Evolutionary conservation across 176 grass and related monocot species (phyloP), one percentile per base, ranked within the genome.

Genomic region (Stipa capillata): DNA sequence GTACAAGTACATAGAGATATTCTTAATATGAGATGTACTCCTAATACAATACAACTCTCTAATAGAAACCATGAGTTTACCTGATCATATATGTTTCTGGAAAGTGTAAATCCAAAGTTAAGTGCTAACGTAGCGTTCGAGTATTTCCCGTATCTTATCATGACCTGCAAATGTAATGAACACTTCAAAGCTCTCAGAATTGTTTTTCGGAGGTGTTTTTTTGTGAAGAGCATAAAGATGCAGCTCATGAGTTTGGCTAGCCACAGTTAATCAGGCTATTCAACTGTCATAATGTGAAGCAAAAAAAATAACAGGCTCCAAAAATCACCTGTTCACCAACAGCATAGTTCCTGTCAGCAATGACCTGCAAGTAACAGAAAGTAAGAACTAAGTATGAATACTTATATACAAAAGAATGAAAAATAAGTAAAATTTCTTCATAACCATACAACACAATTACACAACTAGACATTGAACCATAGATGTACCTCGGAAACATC

Each of bases 21-120:
- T n/a, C n/a, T n/a, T n/a, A n/a, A n/a, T n/a, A n/a, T n/a, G n/a
- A n/a, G n/a, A n/a, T n/a, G n/a, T n/a, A n/a, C n/a, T n/a, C n/a
- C n/a, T n/a, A n/a, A n/a, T n/a, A n/a, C n/a, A n/a, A n/a, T n/a
- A n/a, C n/a, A n/a, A n/a, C n/a, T n/a, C n/a, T n/a, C n/a, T n/a
- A n/a, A n/a, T n/a, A n/a, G n/a, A n/a, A n/a, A n/a, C n/a, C n/a
- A n/a, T 63, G 31, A 69, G 48, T 52, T 79, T 85, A 97, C 94
- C 94, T 97, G 79, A 74, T 92, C 94, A 85, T 93, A 86, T 80
- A 51, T 55, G 68, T 97, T 97, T 44, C 83, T 48, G 15, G 84
- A 69, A 87, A 94, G 73, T 83, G 89, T 97, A 86, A 94, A 97
- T 36, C 94, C 94, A 61, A 94, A 97, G 79, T 91, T 84, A 78